Percentiles rank a stretch among this genome's conserved stretches.
phyloP scores from a whole-genome alignment of 2,329 filamentous ascomycete genomes.

The Torrubiella hemipterigena region DNA sequence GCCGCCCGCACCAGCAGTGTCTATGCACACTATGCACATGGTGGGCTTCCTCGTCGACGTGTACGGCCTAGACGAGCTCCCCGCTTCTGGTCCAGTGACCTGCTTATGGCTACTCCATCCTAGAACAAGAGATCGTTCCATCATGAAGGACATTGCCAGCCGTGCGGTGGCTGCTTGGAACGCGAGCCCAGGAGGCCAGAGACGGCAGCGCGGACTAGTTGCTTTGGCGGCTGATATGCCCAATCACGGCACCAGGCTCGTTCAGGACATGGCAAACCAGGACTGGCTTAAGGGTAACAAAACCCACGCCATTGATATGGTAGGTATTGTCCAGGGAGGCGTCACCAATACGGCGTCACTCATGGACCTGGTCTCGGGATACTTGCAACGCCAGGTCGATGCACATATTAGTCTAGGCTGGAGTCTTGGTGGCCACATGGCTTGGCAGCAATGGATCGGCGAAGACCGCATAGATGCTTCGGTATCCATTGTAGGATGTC shows the following conservation, averaged over 20 bases:
- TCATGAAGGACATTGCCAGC: slow-evolving; percentile 66
- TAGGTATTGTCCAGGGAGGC: slow-evolving; percentile 60
- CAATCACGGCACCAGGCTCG: slow-evolving; percentile 71
- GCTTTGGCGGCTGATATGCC: slow-evolving; percentile 83
- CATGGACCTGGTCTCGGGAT: slow-evolving; percentile 67
- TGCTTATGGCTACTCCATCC: slow-evolving; percentile 91
- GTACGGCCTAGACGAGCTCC: slow-evolving; percentile 69
- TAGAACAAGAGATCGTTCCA: slow-evolving; percentile 54
- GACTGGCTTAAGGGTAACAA: slow-evolving; percentile 71
- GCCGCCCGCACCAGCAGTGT: slow-evolving; percentile 37
- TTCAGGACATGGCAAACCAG: slow-evolving; percentile 58
- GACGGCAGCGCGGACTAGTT: slow-evolving; percentile 47
- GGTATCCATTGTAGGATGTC: slow-evolving; percentile 76
- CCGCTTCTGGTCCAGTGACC: slow-evolving; percentile 44
- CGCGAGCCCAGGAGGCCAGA: slow-evolving; percentile 16
- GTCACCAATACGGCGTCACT: slow-evolving; percentile 63
- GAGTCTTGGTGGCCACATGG: slow-evolving; percentile 75
- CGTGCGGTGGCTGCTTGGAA: slow-evolving; percentile 60
- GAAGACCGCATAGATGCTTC: slow-evolving; percentile 71
- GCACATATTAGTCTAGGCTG: slow-evolving; percentile 70
- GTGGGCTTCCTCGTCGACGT: slow-evolving; percentile 68
- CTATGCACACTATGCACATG: slow-evolving; percentile 56
- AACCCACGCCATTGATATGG: slow-evolving; percentile 86
- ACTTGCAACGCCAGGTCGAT: slow-evolving; percentile 41
- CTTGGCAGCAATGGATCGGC: slow-evolving; percentile 71